Base-by-base conservation (phyloP, 1,139 yeast species). In the Meyerozyma smithsonii region DNA sequence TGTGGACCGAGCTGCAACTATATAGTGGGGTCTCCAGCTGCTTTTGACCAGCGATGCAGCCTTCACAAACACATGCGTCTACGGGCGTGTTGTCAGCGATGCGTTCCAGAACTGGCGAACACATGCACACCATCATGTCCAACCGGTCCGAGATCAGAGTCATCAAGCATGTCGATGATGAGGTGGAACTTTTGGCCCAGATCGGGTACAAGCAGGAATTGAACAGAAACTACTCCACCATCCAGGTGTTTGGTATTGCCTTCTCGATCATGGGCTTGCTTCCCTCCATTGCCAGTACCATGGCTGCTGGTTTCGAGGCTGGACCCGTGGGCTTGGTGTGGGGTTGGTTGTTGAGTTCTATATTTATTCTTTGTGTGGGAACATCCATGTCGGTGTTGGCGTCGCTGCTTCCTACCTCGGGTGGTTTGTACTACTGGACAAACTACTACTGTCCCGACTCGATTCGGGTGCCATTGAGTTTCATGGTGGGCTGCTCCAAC, bases 401-500 rank as follows among this genome's bases (percentile, higher is more conserved):
- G 2, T 38, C 42, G 8, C 38, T 42, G 16, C 43, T 43, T 16
- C 46, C 48, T 2, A 45, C 46, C 17, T 41, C 46, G 8, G 48
- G 48, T 8, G 47, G 48, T n/a, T 37, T 43, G 35, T 45, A 36
- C 35, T 43, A 39, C 42, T 45, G 41, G 38, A 36, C 46, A 17
- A 43, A 43, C 38, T 40, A 43, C 40, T 45, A 39, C 36, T 37
- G 43, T 20, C 66, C 32, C 0, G 66, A 60, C 36, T 38, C 46
- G 3, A 35, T 55, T 15, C 50, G 69, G 39, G 65, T 64, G 12
- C 68, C 69, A 0, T 52, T 66, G 36, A 59, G 69, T 57, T 65
- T 62, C 41, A 41, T 61, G 21, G 55, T 61, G 35, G 72, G 69
- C 1, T 61, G 66, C 43, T 52, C 69, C 8, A 66, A 67, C 44